Evolutionary conservation across 2,329 filamentous ascomycete genomes (phyloP).

Genomic region (Aplosporella prunicola): DNA sequence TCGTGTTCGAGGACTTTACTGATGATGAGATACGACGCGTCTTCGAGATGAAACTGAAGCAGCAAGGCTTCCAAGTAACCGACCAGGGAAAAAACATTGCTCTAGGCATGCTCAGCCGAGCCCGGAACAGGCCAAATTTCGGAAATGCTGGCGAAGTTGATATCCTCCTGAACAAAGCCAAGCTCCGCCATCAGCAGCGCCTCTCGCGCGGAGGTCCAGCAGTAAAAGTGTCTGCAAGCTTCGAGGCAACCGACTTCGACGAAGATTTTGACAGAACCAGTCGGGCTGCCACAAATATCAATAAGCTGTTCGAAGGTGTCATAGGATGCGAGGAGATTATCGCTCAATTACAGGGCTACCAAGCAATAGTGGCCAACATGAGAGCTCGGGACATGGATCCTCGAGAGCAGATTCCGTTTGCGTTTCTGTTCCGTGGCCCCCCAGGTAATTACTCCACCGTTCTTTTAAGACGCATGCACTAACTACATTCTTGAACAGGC

Average conservation of each 20-base stretch:
- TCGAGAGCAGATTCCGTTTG: constrained; percentile 52
- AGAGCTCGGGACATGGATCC: constrained; percentile 46
- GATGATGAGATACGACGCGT: constrained; percentile 50
- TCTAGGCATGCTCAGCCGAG: constrained; percentile 50
- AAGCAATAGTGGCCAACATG: constrained; percentile 44
- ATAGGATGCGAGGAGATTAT: constrained; percentile 51
- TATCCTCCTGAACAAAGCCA: constrained; percentile 52
- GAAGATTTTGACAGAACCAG: constrained; percentile 47
- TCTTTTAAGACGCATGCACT: neutral
- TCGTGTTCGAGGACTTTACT: constrained; percentile 60
- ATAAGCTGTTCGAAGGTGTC: constrained; percentile 47
- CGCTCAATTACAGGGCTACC: constrained; percentile 44
- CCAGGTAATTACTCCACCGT: constrained; percentile 38
- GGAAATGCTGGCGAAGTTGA: constrained; percentile 70
- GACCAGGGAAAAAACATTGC: constrained; percentile 44
- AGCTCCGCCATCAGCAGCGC: constrained; percentile 41
- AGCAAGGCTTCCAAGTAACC: constrained; percentile 45
- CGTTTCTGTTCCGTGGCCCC: constrained; percentile 58
- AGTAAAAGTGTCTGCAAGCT: constrained; percentile 16
- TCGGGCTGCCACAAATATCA: constrained; percentile 40
- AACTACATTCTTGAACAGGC: constrained; percentile 26
- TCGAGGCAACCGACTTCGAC: constrained; percentile 48
- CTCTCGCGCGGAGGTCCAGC: neutral
- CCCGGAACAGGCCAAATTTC: constrained; percentile 55
- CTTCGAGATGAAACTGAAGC: constrained; percentile 52